Conservation (phyloP, 371 early-diverging fungal species). For the Mortierella sp. region DNA sequence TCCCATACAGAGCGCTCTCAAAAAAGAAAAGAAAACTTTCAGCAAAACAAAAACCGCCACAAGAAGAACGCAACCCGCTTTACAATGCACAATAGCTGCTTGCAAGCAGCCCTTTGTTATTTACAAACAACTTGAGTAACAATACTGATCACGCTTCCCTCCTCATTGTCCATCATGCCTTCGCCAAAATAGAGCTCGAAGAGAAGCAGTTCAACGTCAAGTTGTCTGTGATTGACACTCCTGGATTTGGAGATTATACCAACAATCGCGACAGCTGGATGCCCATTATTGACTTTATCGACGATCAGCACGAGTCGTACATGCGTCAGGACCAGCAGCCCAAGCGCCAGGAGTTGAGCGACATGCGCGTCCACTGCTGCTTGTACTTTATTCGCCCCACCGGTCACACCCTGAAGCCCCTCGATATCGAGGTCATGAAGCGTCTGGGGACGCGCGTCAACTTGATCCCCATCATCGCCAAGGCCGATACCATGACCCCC, state of each 20-base stretch:
- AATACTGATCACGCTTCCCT: neutral
- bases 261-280: slow-evolving; percentile 95
- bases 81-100: neutral
- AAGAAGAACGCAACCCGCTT: neutral
- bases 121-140: neutral
- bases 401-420: slow-evolving; percentile 86
- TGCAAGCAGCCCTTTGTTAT: neutral
- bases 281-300: slow-evolving; percentile 96
- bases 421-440: slow-evolving; percentile 94
- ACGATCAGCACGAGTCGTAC: slow-evolving; percentile 94
- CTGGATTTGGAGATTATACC: slow-evolving; percentile 93
- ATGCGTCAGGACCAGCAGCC: slow-evolving; percentile 89
- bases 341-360: slow-evolving; percentile 85
- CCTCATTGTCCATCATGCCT: neutral
- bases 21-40: slow-evolving; percentile 14
- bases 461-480: slow-evolving; percentile 94
- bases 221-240: slow-evolving; percentile 91
- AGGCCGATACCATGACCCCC: slow-evolving; percentile 93
- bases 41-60: neutral
- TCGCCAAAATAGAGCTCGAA: slow-evolving; percentile 79
- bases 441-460: slow-evolving; percentile 87
- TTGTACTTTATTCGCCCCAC: slow-evolving; percentile 92
- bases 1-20: slow-evolving; percentile 34
- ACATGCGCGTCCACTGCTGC: slow-evolving; percentile 92
- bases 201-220: slow-evolving; percentile 97